These are phyloP conservation scores for Escovopsis weberi DNA, from an alignment of 2,329 filamentous ascomycete genomes.

Conservation along the genomic window DNA sequence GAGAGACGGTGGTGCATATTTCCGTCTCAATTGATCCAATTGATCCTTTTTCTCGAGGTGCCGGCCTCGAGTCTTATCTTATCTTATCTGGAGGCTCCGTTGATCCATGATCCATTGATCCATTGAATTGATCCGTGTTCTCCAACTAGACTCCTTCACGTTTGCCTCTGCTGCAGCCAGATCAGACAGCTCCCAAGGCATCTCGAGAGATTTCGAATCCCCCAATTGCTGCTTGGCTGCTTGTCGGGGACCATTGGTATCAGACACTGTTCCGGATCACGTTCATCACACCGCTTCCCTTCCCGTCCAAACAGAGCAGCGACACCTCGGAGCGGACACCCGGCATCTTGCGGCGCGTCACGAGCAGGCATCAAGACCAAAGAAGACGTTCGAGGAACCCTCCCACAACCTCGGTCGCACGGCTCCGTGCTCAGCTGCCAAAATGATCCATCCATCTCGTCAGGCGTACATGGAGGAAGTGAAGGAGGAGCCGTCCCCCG, in stretches of 20 bases:
- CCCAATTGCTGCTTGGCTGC: too few species aligned
- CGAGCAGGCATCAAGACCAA: too few species aligned
- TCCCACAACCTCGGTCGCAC: neutral
- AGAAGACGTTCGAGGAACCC: neutral
- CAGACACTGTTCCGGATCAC: too few species aligned
- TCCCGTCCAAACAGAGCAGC: too few species aligned
- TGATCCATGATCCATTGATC: neutral
- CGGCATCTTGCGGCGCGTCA: too few species aligned
- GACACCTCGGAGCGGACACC: too few species aligned
- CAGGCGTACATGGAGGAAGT: slow-evolving; percentile 94
- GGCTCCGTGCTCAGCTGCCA: neutral
- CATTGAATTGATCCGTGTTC: neutral
- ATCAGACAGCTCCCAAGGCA: neutral
- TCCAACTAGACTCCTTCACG: neutral
- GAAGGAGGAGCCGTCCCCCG: slow-evolving; percentile 58
- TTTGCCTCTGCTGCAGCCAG: neutral
- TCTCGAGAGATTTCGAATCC: too few species aligned
- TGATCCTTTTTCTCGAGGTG: too few species aligned
- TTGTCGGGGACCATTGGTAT: too few species aligned
- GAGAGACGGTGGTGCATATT: too few species aligned
- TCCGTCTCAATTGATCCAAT: too few species aligned
- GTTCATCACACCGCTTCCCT: too few species aligned
- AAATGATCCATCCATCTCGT: slow-evolving; percentile 71
- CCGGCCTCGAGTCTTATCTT: neutral
- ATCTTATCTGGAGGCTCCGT: neutral